These are phyloP conservation scores for Centaurea solstitialis DNA, from an alignment of 129 eudicot species.

Conservation along the genomic window DNA sequence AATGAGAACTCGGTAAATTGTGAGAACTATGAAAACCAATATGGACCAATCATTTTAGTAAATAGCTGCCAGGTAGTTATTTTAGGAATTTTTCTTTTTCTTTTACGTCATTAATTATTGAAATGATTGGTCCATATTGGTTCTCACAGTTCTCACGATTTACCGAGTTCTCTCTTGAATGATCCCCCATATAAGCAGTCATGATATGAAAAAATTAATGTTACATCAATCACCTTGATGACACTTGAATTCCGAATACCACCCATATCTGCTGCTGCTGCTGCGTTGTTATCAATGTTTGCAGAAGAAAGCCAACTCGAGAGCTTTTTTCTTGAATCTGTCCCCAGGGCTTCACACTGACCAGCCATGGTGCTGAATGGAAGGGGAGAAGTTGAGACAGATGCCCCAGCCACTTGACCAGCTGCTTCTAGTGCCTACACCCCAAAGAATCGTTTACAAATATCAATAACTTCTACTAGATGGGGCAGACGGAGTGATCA, in stretches of 20 bases:
- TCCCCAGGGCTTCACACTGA: slow-evolving; percentile 90
- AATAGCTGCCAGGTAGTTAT: no score
- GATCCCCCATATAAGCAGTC: no score
- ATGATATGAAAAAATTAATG: not conserved
- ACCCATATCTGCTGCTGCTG: slow-evolving; percentile 10
- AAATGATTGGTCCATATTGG: no score
- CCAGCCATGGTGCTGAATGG: slow-evolving; percentile 92
- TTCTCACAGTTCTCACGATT: no score
- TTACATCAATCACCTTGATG: slow-evolving; percentile 38
- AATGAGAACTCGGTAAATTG: no score
- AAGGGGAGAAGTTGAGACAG: slow-evolving; percentile 91
- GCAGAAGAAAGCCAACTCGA: slow-evolving; percentile 76
- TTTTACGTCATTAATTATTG: no score
- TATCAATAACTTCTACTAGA: not conserved
- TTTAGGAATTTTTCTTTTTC: no score
- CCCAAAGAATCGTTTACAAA: not conserved
- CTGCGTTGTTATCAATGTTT: slow-evolving; percentile 33
- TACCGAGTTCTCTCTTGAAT: no score
- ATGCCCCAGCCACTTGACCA: slow-evolving; percentile 97
- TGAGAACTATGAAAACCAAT: no score
- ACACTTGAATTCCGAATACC: slow-evolving; percentile 30
- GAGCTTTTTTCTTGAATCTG: slow-evolving; percentile 84
- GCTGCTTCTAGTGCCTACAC: slow-evolving; percentile 96
- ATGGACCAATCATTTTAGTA: no score
- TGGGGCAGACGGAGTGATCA: not conserved